Percentiles rank a stretch among this genome's conserved stretches.
These are phyloP conservation scores for Tetrapyrgos nigripes DNA, from an alignment of 1,284 basidiomycete genomes.

Conservation along the genomic window DNA sequence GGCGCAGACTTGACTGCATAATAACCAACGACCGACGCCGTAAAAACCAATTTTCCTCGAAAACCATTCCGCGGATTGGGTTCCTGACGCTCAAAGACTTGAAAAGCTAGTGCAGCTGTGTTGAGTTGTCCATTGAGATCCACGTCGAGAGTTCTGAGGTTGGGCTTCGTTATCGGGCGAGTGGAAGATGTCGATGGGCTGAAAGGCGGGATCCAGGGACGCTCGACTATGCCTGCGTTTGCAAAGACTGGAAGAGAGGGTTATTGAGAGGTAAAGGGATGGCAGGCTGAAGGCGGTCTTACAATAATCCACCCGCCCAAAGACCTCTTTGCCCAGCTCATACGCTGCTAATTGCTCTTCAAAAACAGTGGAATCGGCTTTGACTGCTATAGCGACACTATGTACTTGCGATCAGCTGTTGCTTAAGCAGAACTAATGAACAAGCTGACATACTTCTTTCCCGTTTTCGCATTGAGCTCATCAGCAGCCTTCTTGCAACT, in stretches of 20 bases:
- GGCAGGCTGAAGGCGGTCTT: neutral
- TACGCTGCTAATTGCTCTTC: slow-evolving; percentile 25
- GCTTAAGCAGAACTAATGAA: neutral
- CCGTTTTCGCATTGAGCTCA: slow-evolving; percentile 23
- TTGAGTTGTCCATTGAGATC: slow-evolving; percentile 24
- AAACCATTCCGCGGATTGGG: slow-evolving; percentile 21
- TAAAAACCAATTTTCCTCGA: slow-evolving; percentile 25
- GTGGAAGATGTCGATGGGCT: slow-evolving; percentile 16
- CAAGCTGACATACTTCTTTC: slow-evolving; percentile 17
- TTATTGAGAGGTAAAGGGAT: neutral
- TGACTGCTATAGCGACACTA: slow-evolving; percentile 24
- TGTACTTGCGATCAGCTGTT: neutral
- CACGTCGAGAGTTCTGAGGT: slow-evolving; percentile 18
- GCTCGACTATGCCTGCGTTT: slow-evolving; percentile 26
- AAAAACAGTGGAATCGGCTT: slow-evolving; percentile 23
- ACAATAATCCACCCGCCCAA: slow-evolving; percentile 28
- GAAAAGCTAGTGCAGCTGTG: slow-evolving; percentile 26
- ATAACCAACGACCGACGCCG: slow-evolving; percentile 21
- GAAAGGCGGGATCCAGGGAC: slow-evolving; percentile 25
- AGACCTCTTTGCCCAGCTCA: slow-evolving; percentile 17
- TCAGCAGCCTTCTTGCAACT: slow-evolving; percentile 15
- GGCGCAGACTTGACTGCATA: slow-evolving; percentile 20
- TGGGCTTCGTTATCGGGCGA: slow-evolving; percentile 21
- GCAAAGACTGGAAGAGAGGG: slow-evolving; percentile 20
- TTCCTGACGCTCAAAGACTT: slow-evolving; percentile 27